A percentile compares a stretch with the other conserved stretches of the same genome.
Conservation (phyloP, 805 yeast genomes). For the Candida morakotiae region DNA sequence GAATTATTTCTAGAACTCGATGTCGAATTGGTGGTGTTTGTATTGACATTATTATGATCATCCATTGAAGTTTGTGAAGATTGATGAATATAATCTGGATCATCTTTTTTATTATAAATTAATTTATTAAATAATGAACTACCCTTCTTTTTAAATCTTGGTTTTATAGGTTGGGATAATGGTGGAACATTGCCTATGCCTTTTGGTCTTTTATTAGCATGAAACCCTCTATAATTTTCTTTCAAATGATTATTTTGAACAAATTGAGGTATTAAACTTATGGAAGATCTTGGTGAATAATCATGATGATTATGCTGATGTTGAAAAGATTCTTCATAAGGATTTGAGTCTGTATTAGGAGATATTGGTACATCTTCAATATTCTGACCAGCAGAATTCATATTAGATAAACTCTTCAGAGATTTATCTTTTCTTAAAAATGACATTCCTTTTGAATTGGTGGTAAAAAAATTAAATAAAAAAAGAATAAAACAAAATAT, state of each 20-base stretch:
- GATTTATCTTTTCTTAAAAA: slow-evolving; percentile 16
- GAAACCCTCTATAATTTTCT: slow-evolving; percentile 38
- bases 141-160: slow-evolving; percentile 37
- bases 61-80: background rate
- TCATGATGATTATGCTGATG: slow-evolving; percentile 1
- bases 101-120: slow-evolving; percentile 33
- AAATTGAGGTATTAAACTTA: slow-evolving; percentile 13
- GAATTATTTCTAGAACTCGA: slow-evolving; percentile 3
- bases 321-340: background rate
- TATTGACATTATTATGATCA: no score
- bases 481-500: background rate
- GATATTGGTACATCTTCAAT: slow-evolving; percentile 2
- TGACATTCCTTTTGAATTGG: slow-evolving; percentile 10
- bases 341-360: background rate
- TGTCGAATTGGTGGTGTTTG: background rate
- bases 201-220: slow-evolving; percentile 25
- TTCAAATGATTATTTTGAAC: slow-evolving; percentile 8
- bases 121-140: slow-evolving; percentile 35
- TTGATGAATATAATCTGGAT: slow-evolving; percentile 7
- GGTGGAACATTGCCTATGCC: slow-evolving; percentile 40
- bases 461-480: background rate
- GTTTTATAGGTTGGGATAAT: slow-evolving; percentile 46
- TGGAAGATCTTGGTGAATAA: slow-evolving; percentile 19
- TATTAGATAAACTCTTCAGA: slow-evolving; percentile 5
- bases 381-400: slow-evolving; percentile 9